Conservation (phyloP, 805 yeast species). For the Candida saitoana region DNA sequence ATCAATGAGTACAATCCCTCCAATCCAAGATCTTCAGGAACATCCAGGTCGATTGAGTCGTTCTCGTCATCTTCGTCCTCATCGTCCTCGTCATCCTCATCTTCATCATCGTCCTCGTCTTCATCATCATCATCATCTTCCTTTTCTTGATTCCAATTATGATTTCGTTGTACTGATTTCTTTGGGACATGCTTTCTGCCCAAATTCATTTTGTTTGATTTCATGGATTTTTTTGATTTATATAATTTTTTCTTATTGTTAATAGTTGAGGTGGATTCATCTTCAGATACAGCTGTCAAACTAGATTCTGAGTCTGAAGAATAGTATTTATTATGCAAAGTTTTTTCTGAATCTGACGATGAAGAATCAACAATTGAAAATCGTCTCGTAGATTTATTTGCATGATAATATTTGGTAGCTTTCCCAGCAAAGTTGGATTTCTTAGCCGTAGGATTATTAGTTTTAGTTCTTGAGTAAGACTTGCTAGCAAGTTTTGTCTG, state of each 20-base stretch:
- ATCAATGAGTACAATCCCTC: conserved; percentile 22
- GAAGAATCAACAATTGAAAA: conserved; percentile 35
- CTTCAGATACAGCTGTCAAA: conserved; percentile 36
- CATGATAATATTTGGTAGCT: conserved; percentile 9
- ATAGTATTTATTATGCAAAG: conserved; percentile 3
- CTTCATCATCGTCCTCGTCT: conserved; percentile 12
- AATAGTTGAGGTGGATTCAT: conserved; percentile 5
- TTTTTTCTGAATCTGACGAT: conserved; percentile 19
- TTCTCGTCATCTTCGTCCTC: conserved; percentile 10
- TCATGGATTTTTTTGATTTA: conserved; percentile 9
- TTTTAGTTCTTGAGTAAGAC: conserved; percentile 7
- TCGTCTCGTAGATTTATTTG: conserved; percentile 17
- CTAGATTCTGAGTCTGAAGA: conserved; percentile 35
- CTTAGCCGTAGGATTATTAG: neutral
- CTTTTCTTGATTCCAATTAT: conserved; percentile 5
- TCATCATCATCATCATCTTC: conserved; percentile 18
- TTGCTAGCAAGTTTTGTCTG: conserved; percentile 9
- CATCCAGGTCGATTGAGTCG: conserved; percentile 9
- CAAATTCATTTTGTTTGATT: conserved; percentile 8
- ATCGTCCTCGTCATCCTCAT: conserved; percentile 14
- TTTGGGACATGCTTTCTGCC: conserved; percentile 21
- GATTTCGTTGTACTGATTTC: conserved; percentile 18
- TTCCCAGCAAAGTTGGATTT: conserved; percentile 6
- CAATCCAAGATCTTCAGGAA: conserved; percentile 11
- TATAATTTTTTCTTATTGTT: conserved; percentile 3